These are phyloP conservation scores for Monilinia fructigena DNA, from an alignment of 2,329 filamentous ascomycete genomes.

Conservation along the genomic window DNA sequence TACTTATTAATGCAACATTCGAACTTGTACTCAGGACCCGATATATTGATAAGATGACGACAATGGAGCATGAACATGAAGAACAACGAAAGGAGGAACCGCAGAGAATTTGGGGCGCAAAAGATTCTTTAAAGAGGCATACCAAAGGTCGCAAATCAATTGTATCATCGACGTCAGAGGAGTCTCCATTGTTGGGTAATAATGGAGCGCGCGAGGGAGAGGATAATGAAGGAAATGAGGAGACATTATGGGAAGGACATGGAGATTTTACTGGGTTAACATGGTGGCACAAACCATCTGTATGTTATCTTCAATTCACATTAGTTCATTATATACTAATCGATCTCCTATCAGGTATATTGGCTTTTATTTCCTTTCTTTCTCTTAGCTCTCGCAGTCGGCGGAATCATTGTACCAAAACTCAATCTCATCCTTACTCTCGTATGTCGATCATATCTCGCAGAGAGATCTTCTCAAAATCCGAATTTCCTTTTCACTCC, in stretches of 20 bases:
- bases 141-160: constrained; percentile 25
- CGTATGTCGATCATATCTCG: constrained; percentile 80
- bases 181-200: constrained; percentile 33
- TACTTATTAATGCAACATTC: constrained; percentile 11
- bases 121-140: constrained; percentile 32
- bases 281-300: constrained; percentile 63
- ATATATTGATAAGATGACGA: constrained; percentile 16
- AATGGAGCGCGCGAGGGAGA: constrained; percentile 23
- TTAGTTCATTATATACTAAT: constrained; percentile 33
- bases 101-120: constrained; percentile 32
- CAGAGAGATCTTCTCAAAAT: constrained; percentile 59
- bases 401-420: constrained; percentile 80
- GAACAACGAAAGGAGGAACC: constrained; percentile 3
- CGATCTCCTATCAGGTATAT: constrained; percentile 58
- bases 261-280: constrained; percentile 60
- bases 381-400: constrained; percentile 81
- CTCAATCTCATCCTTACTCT: constrained; percentile 82
- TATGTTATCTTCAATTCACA: constrained; percentile 43
- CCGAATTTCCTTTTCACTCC: constrained; percentile 61
- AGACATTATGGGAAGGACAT: constrained; percentile 48
- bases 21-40: not conserved
- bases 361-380: constrained; percentile 82
- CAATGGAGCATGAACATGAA: constrained; percentile 11
- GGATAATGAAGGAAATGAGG: constrained; percentile 21
- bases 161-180: constrained; percentile 23